Conservation (phyloP, 1,284 basidiomycete species). For the Cryptococcus wingfieldii region DNA sequence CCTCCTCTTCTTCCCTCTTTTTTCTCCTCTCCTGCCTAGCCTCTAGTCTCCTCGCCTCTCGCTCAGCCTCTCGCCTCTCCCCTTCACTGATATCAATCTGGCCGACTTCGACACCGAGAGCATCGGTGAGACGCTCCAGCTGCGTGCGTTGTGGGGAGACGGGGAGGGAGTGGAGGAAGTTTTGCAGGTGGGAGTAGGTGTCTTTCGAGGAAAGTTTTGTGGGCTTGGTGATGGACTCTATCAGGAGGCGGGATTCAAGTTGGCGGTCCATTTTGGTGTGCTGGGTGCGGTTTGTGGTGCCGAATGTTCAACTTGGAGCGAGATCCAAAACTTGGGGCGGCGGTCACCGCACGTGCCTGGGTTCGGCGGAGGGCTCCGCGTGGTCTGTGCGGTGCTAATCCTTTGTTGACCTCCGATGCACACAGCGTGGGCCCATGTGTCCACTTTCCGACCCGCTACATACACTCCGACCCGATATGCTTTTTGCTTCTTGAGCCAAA, state of each 20-base stretch:
- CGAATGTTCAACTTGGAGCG: not conserved
- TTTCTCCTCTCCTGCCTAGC: slow-evolving; percentile 23
- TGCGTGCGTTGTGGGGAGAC: slow-evolving; percentile 38
- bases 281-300: not conserved
- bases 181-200: slow-evolving; percentile 31
- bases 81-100: slow-evolving; percentile 34
- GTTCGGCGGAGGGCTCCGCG: too few species aligned
- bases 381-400: too few species aligned
- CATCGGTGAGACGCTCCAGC: slow-evolving; percentile 45
- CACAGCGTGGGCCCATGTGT: too few species aligned
- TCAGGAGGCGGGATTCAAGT: slow-evolving; percentile 40
- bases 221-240: slow-evolving; percentile 30
- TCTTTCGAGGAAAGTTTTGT: slow-evolving; percentile 24
- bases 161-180: slow-evolving; percentile 27
- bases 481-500: too few species aligned
- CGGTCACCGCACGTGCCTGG: too few species aligned
- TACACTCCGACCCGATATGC: too few species aligned
- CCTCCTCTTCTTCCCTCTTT: slow-evolving; percentile 19
- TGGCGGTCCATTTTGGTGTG: slow-evolving; percentile 42
- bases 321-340: too few species aligned
- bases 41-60: slow-evolving; percentile 21
- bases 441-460: too few species aligned
- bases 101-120: slow-evolving; percentile 44
- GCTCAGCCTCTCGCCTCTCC: slow-evolving; percentile 31
- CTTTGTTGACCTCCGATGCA: too few species aligned